These are phyloP conservation scores for Trifolium subterraneum DNA, from an alignment of 306 rosid genomes.

Conservation along the genomic window DNA sequence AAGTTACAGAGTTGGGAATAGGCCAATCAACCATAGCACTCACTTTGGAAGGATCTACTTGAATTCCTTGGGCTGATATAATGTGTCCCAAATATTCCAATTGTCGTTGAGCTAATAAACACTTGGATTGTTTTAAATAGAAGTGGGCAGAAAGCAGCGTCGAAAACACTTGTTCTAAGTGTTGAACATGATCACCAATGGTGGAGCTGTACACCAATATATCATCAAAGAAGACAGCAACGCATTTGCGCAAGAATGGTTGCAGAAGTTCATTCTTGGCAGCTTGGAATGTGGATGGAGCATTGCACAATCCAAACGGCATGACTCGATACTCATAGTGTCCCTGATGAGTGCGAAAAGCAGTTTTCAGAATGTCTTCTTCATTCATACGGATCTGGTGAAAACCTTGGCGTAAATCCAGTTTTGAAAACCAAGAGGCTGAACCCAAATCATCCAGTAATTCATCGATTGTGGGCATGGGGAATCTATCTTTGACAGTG, in stretches of 20 bases:
- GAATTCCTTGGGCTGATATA: not conserved
- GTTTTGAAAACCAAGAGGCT: not conserved
- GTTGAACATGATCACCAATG: not conserved
- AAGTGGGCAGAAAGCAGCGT: no score
- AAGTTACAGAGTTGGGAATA: not conserved
- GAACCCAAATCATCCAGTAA: not conserved
- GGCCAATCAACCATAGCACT: not conserved
- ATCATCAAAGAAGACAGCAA: not conserved
- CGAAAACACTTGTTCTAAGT: not conserved
- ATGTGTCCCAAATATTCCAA: not conserved
- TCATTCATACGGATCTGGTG: not conserved
- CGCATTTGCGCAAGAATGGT: not conserved
- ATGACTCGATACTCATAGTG: not conserved
- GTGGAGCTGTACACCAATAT: not conserved
- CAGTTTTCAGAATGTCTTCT: not conserved
- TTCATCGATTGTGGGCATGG: not conserved
- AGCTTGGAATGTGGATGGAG: not conserved
- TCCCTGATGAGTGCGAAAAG: not conserved
- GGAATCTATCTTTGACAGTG: not conserved
- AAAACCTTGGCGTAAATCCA: not conserved
- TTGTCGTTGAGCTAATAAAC: not conserved
- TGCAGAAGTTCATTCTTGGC: not conserved
- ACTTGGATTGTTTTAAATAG: no score
- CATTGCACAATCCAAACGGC: not conserved
- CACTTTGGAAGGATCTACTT: not conserved